These are phyloP conservation scores for Boletus rufocinnamomeus DNA, from an alignment of 768 basidiomycete species.

Conservation along the genomic window DNA sequence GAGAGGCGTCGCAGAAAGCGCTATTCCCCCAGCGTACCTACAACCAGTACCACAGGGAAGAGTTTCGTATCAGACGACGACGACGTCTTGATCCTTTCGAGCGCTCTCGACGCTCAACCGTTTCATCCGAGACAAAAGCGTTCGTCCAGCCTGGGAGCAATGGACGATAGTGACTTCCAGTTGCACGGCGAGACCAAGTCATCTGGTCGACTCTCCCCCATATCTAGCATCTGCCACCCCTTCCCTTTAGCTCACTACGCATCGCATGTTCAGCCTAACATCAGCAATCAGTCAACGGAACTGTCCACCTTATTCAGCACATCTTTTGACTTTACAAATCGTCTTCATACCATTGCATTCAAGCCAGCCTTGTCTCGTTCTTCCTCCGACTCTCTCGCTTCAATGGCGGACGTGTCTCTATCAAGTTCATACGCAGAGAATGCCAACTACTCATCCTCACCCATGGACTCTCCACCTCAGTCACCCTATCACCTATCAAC, in stretches of 20 bases:
- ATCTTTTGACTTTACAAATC: constrained; percentile 28
- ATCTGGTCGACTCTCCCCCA: constrained; percentile 28
- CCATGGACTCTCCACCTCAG: constrained; percentile 13
- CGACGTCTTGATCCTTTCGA: constrained; percentile 55
- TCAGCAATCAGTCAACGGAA: constrained; percentile 17
- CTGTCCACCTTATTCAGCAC: constrained; percentile 26
- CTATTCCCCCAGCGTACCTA: constrained; percentile 29
- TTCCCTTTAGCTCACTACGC: constrained; percentile 12
- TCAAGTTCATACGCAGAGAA: constrained; percentile 7
- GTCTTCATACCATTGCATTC: constrained; percentile 32
- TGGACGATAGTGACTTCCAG: constrained; percentile 39
- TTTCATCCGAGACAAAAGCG: constrained; percentile 39
- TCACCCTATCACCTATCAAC: constrained; percentile 14
- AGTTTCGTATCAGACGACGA: constrained; percentile 39
- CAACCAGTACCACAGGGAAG: constrained; percentile 18
- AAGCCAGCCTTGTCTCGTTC: constrained; percentile 21
- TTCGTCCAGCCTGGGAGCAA: constrained; percentile 46
- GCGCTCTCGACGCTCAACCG: constrained; percentile 26
- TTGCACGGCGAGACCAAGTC: constrained; percentile 10
- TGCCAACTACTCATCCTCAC: constrained; percentile 10
- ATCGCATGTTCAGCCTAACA: constrained; percentile 17
- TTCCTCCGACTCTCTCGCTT: constrained; percentile 20
- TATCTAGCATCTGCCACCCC: constrained; percentile 23
- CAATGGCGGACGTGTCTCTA: constrained; percentile 9
- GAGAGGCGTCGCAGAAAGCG: constrained; percentile 48